Conservation (phyloP, 768 basidiomycete genomes). For the Tricholomella constricta region DNA sequence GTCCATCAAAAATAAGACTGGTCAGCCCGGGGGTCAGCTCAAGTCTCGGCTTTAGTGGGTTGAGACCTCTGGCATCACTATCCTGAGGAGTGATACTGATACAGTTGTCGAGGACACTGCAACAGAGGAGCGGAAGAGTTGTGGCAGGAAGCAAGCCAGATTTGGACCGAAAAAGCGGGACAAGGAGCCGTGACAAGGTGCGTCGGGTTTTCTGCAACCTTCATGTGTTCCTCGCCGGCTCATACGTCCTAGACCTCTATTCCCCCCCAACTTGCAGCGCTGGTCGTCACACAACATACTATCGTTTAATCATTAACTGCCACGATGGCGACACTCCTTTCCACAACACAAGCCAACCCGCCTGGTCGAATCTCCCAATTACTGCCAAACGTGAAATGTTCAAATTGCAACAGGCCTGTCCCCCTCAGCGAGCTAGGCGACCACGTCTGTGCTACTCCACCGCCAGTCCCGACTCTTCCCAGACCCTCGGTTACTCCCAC, state of each 20-base stretch:
- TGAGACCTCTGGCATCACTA: background rate
- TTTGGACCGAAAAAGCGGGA: background rate
- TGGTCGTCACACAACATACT: slow-evolving; percentile 29
- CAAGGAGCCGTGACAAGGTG: too few species aligned
- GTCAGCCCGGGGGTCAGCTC: too few species aligned
- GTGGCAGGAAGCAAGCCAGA: background rate
- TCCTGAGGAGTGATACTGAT: background rate
- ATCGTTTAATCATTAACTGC: slow-evolving; percentile 11
- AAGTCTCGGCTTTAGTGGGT: too few species aligned
- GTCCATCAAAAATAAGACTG: too few species aligned
- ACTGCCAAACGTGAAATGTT: slow-evolving; percentile 85
- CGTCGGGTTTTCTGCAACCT: background rate
- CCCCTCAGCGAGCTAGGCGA: slow-evolving; percentile 74
- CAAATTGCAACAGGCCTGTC: slow-evolving; percentile 70
- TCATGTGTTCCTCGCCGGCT: background rate
- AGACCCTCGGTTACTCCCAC: slow-evolving; percentile 41
- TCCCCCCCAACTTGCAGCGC: slow-evolving; percentile 20
- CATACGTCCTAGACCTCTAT: slow-evolving; percentile 1
- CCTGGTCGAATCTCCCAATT: slow-evolving; percentile 65
- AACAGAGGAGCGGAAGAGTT: background rate
- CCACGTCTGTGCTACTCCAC: slow-evolving; percentile 65
- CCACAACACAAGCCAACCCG: slow-evolving; percentile 25
- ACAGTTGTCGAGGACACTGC: background rate
- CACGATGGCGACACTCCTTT: slow-evolving; percentile 35
- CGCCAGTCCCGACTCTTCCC: slow-evolving; percentile 45